Base-by-base conservation (phyloP, 129 eudicot species). In the Solidago caesia region DNA sequence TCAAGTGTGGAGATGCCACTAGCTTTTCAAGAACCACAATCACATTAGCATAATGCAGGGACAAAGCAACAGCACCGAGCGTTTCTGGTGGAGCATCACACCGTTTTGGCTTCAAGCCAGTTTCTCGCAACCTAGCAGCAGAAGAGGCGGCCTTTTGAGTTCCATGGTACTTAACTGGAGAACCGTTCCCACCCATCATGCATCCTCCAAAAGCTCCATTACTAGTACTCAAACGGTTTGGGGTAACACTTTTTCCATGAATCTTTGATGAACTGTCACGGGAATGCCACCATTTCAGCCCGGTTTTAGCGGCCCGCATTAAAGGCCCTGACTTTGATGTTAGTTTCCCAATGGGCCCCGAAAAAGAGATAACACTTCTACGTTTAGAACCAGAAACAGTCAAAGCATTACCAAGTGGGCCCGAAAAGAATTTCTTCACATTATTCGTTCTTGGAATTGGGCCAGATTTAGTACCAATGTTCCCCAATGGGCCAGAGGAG, bases 21-120 rank as follows among this genome's bases (percentile, higher is more conserved):
- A 91, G 72, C 82, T 86, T 88, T 77, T 91, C 97, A 44, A 88
- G 91, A 39, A 91, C 85, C 27, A 87, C 87, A 5, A 91, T 83
- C 16, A 91, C 79, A 75, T 91, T 91, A 4, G 97, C 92, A 67
- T 91, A 91, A 76, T 91, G 97, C 45, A 88, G 68, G 2, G 96
- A 84, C 60, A 91, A 78, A 7, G 96, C 97, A 15, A 85, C 89
- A 2, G 86, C 94, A 13, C 97, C 97, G 0, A 91, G 91, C 5
- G 94, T 85, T n/a, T 75, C 89, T 0, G 88, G 89, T 8, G 87
- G 90, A 0, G 89, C 84, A 56, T 81, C 67, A 5, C 77, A 53
- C 10, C 68, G 39, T 68, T 53, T 80, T 9, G 10, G 77, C 62
- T 80, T 87, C 7, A 60, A 73, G 59, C 48, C 62, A 11, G 44